Base-by-base conservation (phyloP, 768 basidiomycete genomes). In the Leccinum uliginosum region DNA sequence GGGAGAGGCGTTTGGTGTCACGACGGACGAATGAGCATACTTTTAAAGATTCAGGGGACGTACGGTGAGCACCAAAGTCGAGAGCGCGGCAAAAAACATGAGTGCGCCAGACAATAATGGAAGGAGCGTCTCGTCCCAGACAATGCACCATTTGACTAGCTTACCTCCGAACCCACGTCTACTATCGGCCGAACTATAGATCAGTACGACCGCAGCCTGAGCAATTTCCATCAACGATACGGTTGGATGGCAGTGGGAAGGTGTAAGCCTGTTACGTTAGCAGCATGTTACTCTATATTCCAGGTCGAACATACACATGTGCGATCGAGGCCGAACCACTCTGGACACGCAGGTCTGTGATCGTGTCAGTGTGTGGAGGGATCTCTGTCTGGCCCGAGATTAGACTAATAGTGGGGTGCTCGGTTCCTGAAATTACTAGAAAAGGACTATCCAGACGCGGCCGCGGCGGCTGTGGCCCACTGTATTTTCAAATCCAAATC, bases 81-180 rank as follows among this genome's bases (percentile, higher is more conserved):
- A 61, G 0, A 64, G 9, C 12, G 61, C 65, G 6, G 53, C 63
- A 29, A 63, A 21, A 43, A 69, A 71, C 67, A 69, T 58, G 58
- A 69, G 65, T 6, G 53, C 52, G 6, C 65, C 62, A 2, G 45
- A 48, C 12, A 57, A 34, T 57, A 6, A 3, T 11, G 10, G 21
- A 47, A 26, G 15, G 19, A 12, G 30, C 1, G 34, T 64, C 44
- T 53, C 15, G 21, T 4, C 48, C n/a, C 29, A 12, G 48, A 14
- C n/a, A 15, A 62, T 23, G 7, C 21, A 19, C 9, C 21, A 11
- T 32, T 19, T 24, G 17, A 23, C 12, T 12, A 10, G 12, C 49
- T 27, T 53, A 62, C 64, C 60, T 62, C 57, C 60, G 21, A 65
- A 65, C 10, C 64, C 64, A 19, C 60, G 63, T 30, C 64, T 65